These are phyloP conservation scores for Viola odorata DNA, from an alignment of 345 rosid genomes.

Conservation along the genomic window DNA sequence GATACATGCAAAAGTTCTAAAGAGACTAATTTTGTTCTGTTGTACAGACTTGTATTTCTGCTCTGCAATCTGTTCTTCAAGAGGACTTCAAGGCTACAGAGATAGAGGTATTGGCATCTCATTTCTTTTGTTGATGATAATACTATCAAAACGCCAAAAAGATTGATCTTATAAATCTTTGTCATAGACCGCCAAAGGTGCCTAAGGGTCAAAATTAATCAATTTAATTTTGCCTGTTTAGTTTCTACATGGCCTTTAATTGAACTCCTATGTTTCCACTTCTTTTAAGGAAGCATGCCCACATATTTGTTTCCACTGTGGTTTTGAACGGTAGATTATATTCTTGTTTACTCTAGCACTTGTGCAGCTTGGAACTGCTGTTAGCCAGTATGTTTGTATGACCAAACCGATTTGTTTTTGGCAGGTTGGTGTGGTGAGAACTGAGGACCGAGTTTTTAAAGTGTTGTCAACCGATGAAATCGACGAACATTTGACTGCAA, in stretches of 20 bases:
- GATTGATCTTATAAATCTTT: not conserved
- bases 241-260: not conserved
- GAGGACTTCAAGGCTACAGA: slow-evolving; percentile 94
- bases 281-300: not conserved
- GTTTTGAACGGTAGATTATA: not conserved
- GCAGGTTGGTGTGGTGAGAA: slow-evolving; percentile 79
- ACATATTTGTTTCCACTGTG: not conserved
- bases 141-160: too few species aligned
- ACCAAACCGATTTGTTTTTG: not conserved
- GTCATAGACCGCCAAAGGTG: not conserved
- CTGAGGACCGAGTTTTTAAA: slow-evolving; percentile 50
- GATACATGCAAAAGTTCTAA: too few species aligned
- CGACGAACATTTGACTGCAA: slow-evolving; percentile 77
- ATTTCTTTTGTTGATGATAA: not conserved
- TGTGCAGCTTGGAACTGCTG: not conserved
- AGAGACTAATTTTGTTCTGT: too few species aligned
- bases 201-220: not conserved
- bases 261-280: not conserved
- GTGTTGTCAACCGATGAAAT: slow-evolving; percentile 61
- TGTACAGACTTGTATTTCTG: slow-evolving; percentile 66
- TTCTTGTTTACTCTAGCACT: not conserved
- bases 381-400: not conserved
- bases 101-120: slow-evolving; percentile 53
- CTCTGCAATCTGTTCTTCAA: slow-evolving; percentile 81
- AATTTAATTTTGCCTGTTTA: not conserved